phyloP scores from a whole-genome alignment of 2,329 filamentous ascomycete species.

The Diatrype stigma region DNA sequence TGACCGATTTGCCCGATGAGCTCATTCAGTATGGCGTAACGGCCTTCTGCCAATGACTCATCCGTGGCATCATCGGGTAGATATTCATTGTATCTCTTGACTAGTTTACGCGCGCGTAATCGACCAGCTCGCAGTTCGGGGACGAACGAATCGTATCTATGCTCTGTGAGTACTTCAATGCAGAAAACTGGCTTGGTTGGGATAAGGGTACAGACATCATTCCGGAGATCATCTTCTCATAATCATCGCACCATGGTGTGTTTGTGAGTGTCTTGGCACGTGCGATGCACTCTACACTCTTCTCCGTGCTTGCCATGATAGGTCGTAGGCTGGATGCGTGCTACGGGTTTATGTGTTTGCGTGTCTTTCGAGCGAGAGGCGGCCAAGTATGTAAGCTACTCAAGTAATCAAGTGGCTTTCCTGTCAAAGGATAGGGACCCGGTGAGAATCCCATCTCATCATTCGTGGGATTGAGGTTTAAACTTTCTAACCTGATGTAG shows the following conservation, averaged over 20 bases:
- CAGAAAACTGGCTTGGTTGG: no score
- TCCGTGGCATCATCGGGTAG: slow-evolving; percentile 45
- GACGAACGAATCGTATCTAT: slow-evolving; percentile 46
- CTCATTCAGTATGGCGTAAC: slow-evolving; percentile 43
- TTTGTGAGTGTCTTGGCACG: slow-evolving; percentile 46
- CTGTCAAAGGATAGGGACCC: no score
- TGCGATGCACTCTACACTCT: slow-evolving; percentile 38
- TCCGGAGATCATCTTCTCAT: slow-evolving; percentile 59
- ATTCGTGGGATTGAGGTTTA: no score
- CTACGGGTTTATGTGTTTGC: no score
- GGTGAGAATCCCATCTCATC: no score
- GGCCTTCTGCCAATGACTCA: slow-evolving; percentile 32
- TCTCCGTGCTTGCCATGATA: slow-evolving; percentile 35
- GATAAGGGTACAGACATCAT: slow-evolving; percentile 50
- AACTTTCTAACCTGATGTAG: no score
- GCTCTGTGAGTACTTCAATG: background rate
- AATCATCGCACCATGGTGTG: slow-evolving; percentile 54
- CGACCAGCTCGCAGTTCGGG: slow-evolving; percentile 46
- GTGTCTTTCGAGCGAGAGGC: no score
- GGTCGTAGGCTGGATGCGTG: no score
- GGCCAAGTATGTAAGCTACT: no score
- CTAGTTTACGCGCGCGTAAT: slow-evolving; percentile 50
- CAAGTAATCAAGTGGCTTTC: no score
- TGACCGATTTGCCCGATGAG: slow-evolving; percentile 48
- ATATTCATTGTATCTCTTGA: slow-evolving; percentile 55